Evolutionary conservation across 768 basidiomycete species (phyloP).

Genomic region (Pulveroboletus ravenelii): DNA sequence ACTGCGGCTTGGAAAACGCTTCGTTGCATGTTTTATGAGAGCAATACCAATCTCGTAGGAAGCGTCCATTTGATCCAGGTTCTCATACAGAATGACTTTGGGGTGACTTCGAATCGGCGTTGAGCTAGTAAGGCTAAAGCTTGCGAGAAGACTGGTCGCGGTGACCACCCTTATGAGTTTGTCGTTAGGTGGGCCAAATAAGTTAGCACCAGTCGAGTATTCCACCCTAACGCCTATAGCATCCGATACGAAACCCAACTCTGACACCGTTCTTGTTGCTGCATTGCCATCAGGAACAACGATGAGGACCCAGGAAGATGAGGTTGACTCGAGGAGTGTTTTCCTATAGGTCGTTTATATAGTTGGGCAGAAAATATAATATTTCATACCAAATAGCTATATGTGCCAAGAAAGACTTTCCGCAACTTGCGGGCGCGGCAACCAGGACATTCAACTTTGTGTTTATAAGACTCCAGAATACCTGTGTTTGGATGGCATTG

Average conservation of each 20-base stretch:
- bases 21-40: slow-evolving; percentile 60
- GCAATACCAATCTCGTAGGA: slow-evolving; percentile 82
- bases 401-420: slow-evolving; percentile 74
- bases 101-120: slow-evolving; percentile 35
- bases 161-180: slow-evolving; percentile 56
- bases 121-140: slow-evolving; percentile 33
- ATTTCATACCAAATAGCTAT: slow-evolving; percentile 68
- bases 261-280: slow-evolving; percentile 52
- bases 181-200: slow-evolving; percentile 36
- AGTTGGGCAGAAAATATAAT: background rate
- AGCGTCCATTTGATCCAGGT: slow-evolving; percentile 76
- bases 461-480: slow-evolving; percentile 75
- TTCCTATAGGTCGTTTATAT: slow-evolving; percentile 42
- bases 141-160: slow-evolving; percentile 45
- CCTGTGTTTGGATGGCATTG: slow-evolving; percentile 86
- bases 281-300: slow-evolving; percentile 55
- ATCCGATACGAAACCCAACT: slow-evolving; percentile 41
- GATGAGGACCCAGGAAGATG: slow-evolving; percentile 55
- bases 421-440: slow-evolving; percentile 74
- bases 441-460: slow-evolving; percentile 65
- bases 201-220: slow-evolving; percentile 21
- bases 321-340: slow-evolving; percentile 39
- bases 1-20: slow-evolving; percentile 59
- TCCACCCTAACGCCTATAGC: slow-evolving; percentile 39
- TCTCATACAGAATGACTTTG: slow-evolving; percentile 74